Conservation (phyloP, 1,139 yeast genomes). For the Yamadazyma mexicana region DNA sequence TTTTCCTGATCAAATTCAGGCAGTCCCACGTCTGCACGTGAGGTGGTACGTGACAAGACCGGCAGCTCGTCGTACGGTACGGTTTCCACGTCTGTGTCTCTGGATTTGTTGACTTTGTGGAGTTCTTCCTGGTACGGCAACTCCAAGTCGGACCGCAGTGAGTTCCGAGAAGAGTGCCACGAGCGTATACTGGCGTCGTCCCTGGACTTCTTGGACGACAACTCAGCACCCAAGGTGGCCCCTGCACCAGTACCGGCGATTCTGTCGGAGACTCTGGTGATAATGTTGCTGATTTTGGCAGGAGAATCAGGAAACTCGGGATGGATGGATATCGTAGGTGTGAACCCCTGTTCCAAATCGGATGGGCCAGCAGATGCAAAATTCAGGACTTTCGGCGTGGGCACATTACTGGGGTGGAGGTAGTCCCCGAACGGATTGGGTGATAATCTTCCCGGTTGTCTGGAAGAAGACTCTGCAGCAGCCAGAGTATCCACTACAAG, state of each 20-base stretch:
- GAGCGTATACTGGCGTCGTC: slow-evolving; percentile 4
- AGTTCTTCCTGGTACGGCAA: not conserved
- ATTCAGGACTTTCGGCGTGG: no score
- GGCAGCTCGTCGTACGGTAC: no score
- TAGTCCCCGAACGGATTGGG: slow-evolving; percentile 6
- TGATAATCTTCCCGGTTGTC: not conserved
- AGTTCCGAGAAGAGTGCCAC: slow-evolving; percentile 1
- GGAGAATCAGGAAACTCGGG: slow-evolving; percentile 15
- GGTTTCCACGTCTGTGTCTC: no score
- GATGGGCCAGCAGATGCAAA: slow-evolving; percentile 7
- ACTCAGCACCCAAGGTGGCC: slow-evolving; percentile 10
- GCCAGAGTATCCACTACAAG: not conserved
- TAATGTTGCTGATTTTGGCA: slow-evolving; percentile 21
- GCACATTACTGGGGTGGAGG: slow-evolving; percentile 6
- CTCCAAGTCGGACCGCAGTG: not conserved
- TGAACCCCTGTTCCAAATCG: slow-evolving; percentile 15
- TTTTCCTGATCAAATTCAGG: no score
- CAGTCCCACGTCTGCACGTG: no score
- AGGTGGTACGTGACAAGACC: not conserved
- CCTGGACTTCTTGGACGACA: slow-evolving; percentile 1
- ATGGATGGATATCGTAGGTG: slow-evolving; percentile 12
- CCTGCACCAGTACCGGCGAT: slow-evolving; percentile 38
- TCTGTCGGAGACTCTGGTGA: slow-evolving; percentile 42
- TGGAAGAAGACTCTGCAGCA: not conserved
- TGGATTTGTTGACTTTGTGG: not conserved